phyloP scores from a whole-genome alignment of 2,329 filamentous ascomycete genomes.

The Catunica adiposa region DNA sequence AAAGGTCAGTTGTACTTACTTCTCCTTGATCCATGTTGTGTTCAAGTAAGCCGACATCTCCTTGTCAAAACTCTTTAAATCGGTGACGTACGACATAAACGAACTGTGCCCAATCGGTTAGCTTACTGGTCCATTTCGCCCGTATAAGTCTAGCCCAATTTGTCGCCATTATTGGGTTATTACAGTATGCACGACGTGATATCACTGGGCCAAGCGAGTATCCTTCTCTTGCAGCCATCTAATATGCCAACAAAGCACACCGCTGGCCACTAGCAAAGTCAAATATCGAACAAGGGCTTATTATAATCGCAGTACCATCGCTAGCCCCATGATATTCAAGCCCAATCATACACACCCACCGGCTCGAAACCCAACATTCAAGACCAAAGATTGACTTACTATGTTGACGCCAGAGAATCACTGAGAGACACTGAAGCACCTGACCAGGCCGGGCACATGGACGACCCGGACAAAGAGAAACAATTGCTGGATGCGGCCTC shows the following conservation, averaged over 20 bases:
- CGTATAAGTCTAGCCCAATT: constrained; percentile 27
- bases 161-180: constrained; percentile 43
- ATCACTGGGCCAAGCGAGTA: background rate
- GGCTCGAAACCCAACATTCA: background rate
- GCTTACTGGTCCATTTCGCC: background rate
- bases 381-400: constrained; percentile 8
- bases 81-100: constrained; percentile 70
- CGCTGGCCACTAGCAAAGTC: background rate
- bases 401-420: constrained; percentile 9
- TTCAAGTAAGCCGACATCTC: constrained; percentile 57
- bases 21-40: constrained; percentile 55
- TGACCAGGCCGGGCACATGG: constrained; percentile 13
- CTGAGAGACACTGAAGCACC: constrained; percentile 11
- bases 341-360: too few relatives aligned
- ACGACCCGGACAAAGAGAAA: constrained; percentile 10
- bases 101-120: constrained; percentile 36
- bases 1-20: constrained; percentile 39
- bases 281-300: background rate
- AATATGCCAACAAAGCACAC: background rate
- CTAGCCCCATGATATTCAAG: background rate
- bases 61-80: constrained; percentile 58
- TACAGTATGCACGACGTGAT: constrained; percentile 23
- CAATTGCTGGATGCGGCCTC: constrained; percentile 10
- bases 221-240: background rate
- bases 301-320: background rate